Conservation (phyloP, 2,329 filamentous ascomycete genomes). For the Pleoardoris graminearum region DNA sequence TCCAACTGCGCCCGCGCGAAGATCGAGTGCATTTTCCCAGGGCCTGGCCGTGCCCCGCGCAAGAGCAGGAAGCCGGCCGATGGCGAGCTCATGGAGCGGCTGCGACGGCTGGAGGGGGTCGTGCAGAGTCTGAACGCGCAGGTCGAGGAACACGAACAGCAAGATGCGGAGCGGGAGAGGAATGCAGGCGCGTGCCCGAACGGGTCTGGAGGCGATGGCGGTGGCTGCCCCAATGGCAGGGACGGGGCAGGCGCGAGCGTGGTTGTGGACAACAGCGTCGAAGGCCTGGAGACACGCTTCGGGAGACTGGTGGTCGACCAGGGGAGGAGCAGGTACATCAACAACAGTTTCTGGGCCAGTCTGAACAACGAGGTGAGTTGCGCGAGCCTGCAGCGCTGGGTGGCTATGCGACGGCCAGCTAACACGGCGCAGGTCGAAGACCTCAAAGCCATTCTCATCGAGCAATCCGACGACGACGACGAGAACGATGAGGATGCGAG, state of each 20-base stretch:
- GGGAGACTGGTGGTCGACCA: conserved; percentile 73
- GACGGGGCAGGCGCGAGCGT: conserved; percentile 19
- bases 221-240: conserved; percentile 9
- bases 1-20: conserved; percentile 72
- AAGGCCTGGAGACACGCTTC: conserved; percentile 58
- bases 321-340: conserved; percentile 72
- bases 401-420: conserved; percentile 6
- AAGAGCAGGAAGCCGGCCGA: conserved; percentile 69
- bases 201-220: not conserved
- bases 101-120: conserved; percentile 75
- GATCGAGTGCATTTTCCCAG: conserved; percentile 74
- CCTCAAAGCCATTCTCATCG: conserved; percentile 64
- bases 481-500: conserved; percentile 49
- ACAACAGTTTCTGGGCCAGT: conserved; percentile 75
- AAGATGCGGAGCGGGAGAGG: conserved; percentile 33
- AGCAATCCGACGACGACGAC: conserved; percentile 64
- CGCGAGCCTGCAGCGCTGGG: not conserved
- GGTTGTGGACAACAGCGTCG: conserved; percentile 36
- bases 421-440: conserved; percentile 57
- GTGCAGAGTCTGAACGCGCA: conserved; percentile 62
- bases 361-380: conserved; percentile 69
- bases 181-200: conserved; percentile 12
- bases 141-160: conserved; percentile 43
- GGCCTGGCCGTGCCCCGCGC: conserved; percentile 71
- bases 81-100: conserved; percentile 71